Percentiles rank a stretch among this genome's conserved stretches.
phyloP scores from a whole-genome alignment of 306 rosid species.

The Medicago lupulina region DNA sequence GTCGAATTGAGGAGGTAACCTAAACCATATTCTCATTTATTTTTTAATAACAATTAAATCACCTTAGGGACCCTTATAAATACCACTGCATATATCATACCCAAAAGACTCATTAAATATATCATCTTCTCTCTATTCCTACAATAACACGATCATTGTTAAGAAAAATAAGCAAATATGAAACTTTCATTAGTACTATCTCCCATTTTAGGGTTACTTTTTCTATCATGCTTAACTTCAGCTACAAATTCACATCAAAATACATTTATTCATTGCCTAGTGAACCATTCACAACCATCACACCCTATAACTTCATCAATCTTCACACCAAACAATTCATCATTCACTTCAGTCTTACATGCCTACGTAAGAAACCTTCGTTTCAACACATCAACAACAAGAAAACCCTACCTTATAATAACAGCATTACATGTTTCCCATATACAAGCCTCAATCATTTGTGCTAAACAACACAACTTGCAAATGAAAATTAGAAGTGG shows the following conservation, averaged over 20 bases:
- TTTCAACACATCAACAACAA: slow-evolving; percentile 62
- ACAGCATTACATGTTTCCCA: slow-evolving; percentile 69
- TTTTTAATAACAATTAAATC: no score
- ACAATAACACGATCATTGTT: no score
- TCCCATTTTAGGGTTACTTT: slow-evolving; percentile 24
- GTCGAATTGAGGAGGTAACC: no score
- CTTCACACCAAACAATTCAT: slow-evolving; percentile 53
- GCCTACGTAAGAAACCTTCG: slow-evolving; percentile 65
- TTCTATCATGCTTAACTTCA: background rate
- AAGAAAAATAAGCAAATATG: slow-evolving; percentile 18
- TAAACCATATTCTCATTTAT: no score
- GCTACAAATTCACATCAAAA: slow-evolving; percentile 39
- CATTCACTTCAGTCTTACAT: slow-evolving; percentile 55
- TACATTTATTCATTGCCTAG: slow-evolving; percentile 56
- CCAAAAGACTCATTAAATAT: no score
- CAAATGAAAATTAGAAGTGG: slow-evolving; percentile 78
- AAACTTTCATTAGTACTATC: slow-evolving; percentile 6
- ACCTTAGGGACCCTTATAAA: no score
- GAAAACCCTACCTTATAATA: slow-evolving; percentile 63
- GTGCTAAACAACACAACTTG: slow-evolving; percentile 56
- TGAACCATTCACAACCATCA: slow-evolving; percentile 49
- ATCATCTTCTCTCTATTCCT: no score
- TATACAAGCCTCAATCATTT: slow-evolving; percentile 53
- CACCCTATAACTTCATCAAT: slow-evolving; percentile 62
- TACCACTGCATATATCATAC: no score